phyloP scores from a whole-genome alignment of 2,329 filamentous ascomycete genomes.

The Aureobasidium leucospermi region DNA sequence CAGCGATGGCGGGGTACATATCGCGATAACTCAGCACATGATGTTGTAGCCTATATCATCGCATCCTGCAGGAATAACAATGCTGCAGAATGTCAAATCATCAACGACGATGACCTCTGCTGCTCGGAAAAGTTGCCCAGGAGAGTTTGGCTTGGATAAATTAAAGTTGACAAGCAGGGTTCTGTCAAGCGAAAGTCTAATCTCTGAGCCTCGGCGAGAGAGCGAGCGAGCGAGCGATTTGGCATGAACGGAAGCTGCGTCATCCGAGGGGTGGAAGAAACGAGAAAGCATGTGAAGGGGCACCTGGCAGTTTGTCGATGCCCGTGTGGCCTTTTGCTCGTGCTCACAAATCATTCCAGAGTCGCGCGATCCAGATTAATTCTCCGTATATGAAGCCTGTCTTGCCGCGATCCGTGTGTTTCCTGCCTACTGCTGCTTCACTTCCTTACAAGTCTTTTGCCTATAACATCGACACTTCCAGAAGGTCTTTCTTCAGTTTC shows the following conservation, averaged over 20 bases:
- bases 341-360: conserved; percentile 11
- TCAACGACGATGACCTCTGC: no score
- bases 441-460: background rate
- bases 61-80: background rate
- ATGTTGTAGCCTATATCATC: no score
- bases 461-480: background rate
- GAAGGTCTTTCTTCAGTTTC: background rate
- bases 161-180: background rate
- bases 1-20: no score
- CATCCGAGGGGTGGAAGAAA: background rate
- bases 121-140: background rate
- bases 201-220: background rate
- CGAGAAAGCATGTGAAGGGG: background rate
- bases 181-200: conserved; percentile 7
- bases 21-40: no score
- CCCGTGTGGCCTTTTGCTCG: no score
- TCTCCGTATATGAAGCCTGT: background rate
- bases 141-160: background rate
- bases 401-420: background rate
- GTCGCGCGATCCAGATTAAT: background rate
- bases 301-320: no score
- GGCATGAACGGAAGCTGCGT: background rate
- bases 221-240: background rate
- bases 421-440: background rate
- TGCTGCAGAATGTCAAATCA: background rate